Evolutionary conservation across 179 eudicot genomes (phyloP), one percentile per base, ranked within the genome.

Genomic region (Silene coronaria): DNA sequence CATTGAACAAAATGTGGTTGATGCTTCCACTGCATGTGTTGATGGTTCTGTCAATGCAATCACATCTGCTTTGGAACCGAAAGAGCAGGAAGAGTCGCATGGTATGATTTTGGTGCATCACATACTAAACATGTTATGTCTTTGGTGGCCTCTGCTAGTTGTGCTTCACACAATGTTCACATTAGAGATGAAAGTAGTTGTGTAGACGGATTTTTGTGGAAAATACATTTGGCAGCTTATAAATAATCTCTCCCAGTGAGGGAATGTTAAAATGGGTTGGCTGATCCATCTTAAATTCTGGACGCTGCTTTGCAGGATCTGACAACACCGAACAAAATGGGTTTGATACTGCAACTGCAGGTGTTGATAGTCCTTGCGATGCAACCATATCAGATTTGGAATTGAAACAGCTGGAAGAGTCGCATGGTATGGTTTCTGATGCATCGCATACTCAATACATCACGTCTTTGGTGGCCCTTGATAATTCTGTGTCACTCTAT

Each of bases 271-370:
- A 55, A 17, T 55, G 59, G 51, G 1, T 2, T 55, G 6, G 59
- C 21, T 55, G 59, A 55, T 55, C 59, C 59, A 55, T 55, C 64
- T 62, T 3, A 26, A 38, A 14, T 51, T 55, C 42, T 26, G 19
- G 23, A 48, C 7, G 61, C 26, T 27, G n/a, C 32, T 64, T 23
- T 75, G 60, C 60, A 75, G 77, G 77, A 34, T 26, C 30, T 27
- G 62, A 42, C 71, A 12, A 12, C 30, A 24, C 28, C 53, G 72
- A 75, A 65, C 64, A 75, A 48, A 67, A 75, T 32, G 48, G 36
- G 58, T 23, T 30, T 65, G 64, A 75, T 30, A 5, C 48, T 75
- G 27, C 72, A 34, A 13, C 48, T 30, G 48, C 59, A 13, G 32
- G 16, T 66, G 46, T 12, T 21, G 51, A 6, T n/a, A n/a, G 60